Conservation (phyloP, 2,329 filamentous ascomycete genomes). For the Cryphonectria radicalis region DNA sequence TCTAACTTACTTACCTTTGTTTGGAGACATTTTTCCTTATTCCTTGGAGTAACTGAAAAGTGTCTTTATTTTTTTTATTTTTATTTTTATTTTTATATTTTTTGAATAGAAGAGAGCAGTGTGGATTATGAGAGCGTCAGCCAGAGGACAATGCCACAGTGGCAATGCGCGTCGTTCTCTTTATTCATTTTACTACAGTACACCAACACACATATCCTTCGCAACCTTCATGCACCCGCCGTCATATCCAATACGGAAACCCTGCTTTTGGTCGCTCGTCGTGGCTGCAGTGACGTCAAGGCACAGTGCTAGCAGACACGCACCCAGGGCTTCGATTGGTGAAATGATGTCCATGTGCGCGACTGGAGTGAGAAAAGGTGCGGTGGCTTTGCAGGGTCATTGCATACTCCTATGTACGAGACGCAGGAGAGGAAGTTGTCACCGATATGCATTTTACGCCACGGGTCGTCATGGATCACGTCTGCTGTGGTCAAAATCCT, state of each 20-base stretch:
- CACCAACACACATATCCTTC: not conserved
- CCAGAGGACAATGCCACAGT: not conserved
- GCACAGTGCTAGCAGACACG: not conserved
- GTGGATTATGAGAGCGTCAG: not conserved
- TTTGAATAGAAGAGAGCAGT: not conserved
- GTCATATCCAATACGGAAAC: not conserved
- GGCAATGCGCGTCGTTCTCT: not conserved
- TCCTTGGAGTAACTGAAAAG: not conserved
- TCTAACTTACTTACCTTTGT: not conserved
- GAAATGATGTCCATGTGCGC: not conserved
- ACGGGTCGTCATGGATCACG: not conserved
- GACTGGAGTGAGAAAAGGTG: not conserved
- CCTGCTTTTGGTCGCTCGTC: not conserved
- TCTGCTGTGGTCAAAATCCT: not conserved
- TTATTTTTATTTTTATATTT: not conserved
- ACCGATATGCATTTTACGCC: not conserved
- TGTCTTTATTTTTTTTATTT: no score
- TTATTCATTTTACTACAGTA: not conserved
- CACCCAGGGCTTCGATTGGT: not conserved
- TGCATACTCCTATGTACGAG: not conserved
- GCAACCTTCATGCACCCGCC: no score
- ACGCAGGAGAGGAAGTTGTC: not conserved
- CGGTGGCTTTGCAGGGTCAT: not conserved
- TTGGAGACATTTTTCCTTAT: constrained; percentile 1
- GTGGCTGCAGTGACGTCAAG: constrained; percentile 12